A percentile compares a stretch with the other conserved stretches of the same genome.
Evolutionary conservation across 306 rosid genomes (phyloP).

Genomic region (Carpinus fangiana): DNA sequence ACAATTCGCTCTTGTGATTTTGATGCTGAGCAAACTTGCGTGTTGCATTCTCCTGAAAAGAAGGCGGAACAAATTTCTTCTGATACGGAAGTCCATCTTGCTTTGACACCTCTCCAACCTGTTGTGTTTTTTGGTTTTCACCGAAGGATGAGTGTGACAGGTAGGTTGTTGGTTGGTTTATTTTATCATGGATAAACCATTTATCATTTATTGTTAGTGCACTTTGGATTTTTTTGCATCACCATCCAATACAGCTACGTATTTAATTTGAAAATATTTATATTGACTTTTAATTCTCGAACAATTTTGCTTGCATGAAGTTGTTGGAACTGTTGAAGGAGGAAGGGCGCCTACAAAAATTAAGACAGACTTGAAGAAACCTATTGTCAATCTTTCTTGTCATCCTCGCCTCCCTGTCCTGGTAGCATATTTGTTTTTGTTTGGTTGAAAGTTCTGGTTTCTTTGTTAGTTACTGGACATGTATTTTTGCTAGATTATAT

Average conservation of each 20-base stretch:
- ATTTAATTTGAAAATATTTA: slow-evolving; percentile 12
- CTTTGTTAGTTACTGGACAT: slow-evolving; percentile 11
- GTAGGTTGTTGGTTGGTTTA: slow-evolving; percentile 37
- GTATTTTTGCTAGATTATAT: slow-evolving; percentile 23
- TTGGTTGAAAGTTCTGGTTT: slow-evolving; percentile 15
- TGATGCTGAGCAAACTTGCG: slow-evolving; percentile 95
- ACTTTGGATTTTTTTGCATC: background rate
- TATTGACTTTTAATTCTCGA: slow-evolving; percentile 22
- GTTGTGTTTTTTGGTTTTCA: slow-evolving; percentile 94
- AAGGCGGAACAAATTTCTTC: slow-evolving; percentile 75
- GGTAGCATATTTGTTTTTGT: slow-evolving; percentile 42
- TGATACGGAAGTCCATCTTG: slow-evolving; percentile 92
- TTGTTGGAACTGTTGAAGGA: slow-evolving; percentile 98
- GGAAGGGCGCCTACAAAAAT: slow-evolving; percentile 95
- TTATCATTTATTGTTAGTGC: slow-evolving; percentile 4
- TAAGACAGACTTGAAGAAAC: slow-evolving; percentile 95
- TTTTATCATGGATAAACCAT: slow-evolving; percentile 6
- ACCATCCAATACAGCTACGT: background rate
- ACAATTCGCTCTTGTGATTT: slow-evolving; percentile 96
- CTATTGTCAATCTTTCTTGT: slow-evolving; percentile 95
- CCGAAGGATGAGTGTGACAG: slow-evolving; percentile 95
- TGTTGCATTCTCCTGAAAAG: slow-evolving; percentile 94
- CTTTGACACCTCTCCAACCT: slow-evolving; percentile 85
- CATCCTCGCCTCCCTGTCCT: slow-evolving; percentile 97
- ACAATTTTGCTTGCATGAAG: slow-evolving; percentile 53